Evolutionary conservation across 495 filamentous ascomycete genomes (phyloP), one percentile per base, ranked within the genome.

Genomic region (Trichoderma gamsii): DNA sequence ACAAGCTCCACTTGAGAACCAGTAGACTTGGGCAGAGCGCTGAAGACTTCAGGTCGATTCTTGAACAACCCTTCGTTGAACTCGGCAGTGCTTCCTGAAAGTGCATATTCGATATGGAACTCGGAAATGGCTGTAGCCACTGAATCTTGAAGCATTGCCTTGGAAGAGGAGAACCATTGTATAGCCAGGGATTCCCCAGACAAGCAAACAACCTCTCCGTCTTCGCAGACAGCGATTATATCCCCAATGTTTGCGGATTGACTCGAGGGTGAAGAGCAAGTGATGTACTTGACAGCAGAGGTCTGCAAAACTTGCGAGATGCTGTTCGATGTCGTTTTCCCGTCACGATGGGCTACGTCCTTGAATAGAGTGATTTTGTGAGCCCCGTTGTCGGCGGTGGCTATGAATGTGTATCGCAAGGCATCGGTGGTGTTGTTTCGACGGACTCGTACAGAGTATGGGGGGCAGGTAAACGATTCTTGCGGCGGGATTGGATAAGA

Each of bases 401-500:
- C 82, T 12, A 82, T 79, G 75, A 94, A 97, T 2, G 92, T 96
- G 68, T 88, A 87, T 69, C 93, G 85, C 66, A 82, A 83, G 6
- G 88, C 78, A n/a, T 80, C 78, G 43, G 79, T 80, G 41, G 81
- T 80, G 29, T 78, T 77, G 15, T 80, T 74, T 18, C 81, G 71
- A 76, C 87, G 86, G 70, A 81, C 84, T 74, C 90, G 86, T 44
- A 95, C 77, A 8, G 92, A 96, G 76, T 82, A 89, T 68, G 92
- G 88, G 51, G 90, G 81, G 71, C 91, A 92, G 67, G 89, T 89
- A 74, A 97, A 90, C 51, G 82, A 84, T 13, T 90, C 86, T 73
- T 95, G 87, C 23, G 93, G 92, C 51, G 92, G 90, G 65, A 96
- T 80, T 27, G 92, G 89, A 74, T 96, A 96, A 1, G 92, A 94